Evolutionary conservation across 495 filamentous ascomycete species (phyloP).

Genomic region (Lineolata rhizophorae): DNA sequence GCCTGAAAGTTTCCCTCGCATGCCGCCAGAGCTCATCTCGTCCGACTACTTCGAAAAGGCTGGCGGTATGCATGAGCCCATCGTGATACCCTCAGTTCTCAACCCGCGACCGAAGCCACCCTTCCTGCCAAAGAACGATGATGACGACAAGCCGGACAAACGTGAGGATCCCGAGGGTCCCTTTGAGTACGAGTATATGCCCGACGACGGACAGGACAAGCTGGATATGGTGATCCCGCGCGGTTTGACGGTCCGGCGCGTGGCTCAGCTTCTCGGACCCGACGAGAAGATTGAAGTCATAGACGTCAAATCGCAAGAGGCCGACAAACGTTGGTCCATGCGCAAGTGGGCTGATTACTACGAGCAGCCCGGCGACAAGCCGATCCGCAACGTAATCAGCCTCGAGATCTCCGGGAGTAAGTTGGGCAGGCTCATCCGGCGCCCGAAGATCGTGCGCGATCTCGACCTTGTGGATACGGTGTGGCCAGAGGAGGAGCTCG

Average conservation of each 20-base stretch:
- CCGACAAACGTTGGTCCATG: constrained; percentile 47
- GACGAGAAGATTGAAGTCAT: constrained; percentile 50
- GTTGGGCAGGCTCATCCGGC: constrained; percentile 39
- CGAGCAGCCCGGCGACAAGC: constrained; percentile 33
- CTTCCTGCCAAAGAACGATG: constrained; percentile 5
- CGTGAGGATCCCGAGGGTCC: background rate
- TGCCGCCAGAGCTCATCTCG: constrained; percentile 45
- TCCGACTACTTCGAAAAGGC: constrained; percentile 45
- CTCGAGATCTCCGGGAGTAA: constrained; percentile 49
- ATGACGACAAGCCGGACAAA: background rate
- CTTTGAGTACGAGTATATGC: constrained; percentile 20
- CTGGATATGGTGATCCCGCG: constrained; percentile 57
- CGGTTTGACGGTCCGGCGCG: constrained; percentile 40
- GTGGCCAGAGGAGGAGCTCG: constrained; percentile 44
- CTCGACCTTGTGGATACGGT: constrained; percentile 51
- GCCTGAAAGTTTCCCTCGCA: constrained; percentile 40
- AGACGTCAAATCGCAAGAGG: constrained; percentile 54
- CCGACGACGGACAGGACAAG: constrained; percentile 40
- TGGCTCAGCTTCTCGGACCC: constrained; percentile 43
- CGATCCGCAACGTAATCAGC: constrained; percentile 57
- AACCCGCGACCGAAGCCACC: constrained; percentile 29
- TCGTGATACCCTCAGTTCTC: constrained; percentile 43
- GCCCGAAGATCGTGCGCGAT: constrained; percentile 49
- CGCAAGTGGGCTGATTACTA: constrained; percentile 56
- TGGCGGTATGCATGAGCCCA: constrained; percentile 44